A percentile compares a stretch with the other conserved stretches of the same genome.
These are phyloP conservation scores for Trichoderma asperellum DNA, from an alignment of 2,329 filamentous ascomycete species.

Conservation along the genomic window DNA sequence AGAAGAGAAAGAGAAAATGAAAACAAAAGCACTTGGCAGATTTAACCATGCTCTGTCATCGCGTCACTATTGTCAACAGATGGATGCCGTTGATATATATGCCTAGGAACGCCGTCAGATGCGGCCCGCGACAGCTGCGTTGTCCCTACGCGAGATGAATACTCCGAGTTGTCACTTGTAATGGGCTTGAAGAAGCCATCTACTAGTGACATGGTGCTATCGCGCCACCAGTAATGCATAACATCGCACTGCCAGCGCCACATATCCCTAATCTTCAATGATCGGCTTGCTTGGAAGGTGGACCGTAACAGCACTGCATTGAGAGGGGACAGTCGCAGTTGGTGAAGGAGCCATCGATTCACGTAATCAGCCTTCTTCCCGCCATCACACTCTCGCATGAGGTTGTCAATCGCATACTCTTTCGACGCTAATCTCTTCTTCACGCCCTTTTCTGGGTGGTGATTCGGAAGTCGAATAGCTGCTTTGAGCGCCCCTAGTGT, in stretches of 20 bases:
- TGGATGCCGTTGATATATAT: conserved; percentile 1
- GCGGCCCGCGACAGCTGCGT: conserved; percentile 37
- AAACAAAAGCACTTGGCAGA: background rate
- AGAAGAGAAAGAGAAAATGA: background rate
- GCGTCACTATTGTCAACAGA: conserved; percentile 29
- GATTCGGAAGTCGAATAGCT: conserved; percentile 44
- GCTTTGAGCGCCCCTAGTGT: conserved; percentile 47
- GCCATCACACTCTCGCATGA: conserved; percentile 44
- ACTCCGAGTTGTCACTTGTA: conserved; percentile 35
- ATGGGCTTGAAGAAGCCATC: conserved; percentile 30
- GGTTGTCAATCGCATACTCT: conserved; percentile 52
- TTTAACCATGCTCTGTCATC: conserved; percentile 28
- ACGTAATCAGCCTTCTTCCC: conserved; percentile 52
- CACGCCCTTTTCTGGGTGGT: conserved; percentile 41
- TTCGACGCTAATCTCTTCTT: conserved; percentile 50
- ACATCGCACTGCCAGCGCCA: conserved; percentile 46
- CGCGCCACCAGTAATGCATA: conserved; percentile 45
- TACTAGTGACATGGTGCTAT: conserved; percentile 32
- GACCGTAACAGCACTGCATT: conserved; percentile 50
- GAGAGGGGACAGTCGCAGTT: conserved; percentile 52
- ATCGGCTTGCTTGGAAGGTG: conserved; percentile 37
- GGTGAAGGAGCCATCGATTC: conserved; percentile 57
- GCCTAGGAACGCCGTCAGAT: conserved; percentile 33
- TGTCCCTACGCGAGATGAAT: conserved; percentile 36
- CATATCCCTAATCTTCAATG: conserved; percentile 41